Conservation (phyloP, 805 yeast species). For the Torulaspora microellipsoides region DNA sequence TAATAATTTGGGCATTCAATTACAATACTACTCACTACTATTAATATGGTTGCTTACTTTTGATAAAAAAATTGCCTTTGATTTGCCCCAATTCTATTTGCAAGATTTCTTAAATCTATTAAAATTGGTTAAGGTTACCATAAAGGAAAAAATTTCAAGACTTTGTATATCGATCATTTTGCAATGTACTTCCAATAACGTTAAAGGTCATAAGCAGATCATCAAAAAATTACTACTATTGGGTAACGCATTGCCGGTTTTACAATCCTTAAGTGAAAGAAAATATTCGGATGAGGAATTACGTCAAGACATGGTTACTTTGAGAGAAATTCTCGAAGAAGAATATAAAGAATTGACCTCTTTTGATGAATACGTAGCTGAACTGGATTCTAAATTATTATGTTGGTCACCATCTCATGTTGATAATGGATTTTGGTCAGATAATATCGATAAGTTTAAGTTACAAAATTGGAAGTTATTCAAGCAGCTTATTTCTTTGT, state of each 20-base stretch:
- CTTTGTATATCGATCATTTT: constrained; percentile 70
- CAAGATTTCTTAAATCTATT: constrained; percentile 41
- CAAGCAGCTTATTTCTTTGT: constrained; percentile 52
- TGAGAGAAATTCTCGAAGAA: constrained; percentile 59
- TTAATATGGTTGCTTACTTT: constrained; percentile 84
- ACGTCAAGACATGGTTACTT: constrained; percentile 57
- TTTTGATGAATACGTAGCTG: constrained; percentile 86
- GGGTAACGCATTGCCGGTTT: constrained; percentile 66
- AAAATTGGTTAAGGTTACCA: constrained; percentile 66
- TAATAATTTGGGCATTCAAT: constrained; percentile 58
- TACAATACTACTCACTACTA: constrained; percentile 75
- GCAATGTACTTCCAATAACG: constrained; percentile 47
- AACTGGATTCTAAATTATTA: constrained; percentile 71
- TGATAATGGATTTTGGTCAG: constrained; percentile 85
- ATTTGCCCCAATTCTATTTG: constrained; percentile 53
- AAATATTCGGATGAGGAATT: constrained; percentile 96
- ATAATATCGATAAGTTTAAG: constrained; percentile 71
- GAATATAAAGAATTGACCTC: constrained; percentile 79
- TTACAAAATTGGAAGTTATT: constrained; percentile 71
- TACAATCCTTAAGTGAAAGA: constrained; percentile 69
- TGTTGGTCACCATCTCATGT: constrained; percentile 92
- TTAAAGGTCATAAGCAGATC: constrained; percentile 40
- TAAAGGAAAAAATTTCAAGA: constrained; percentile 88
- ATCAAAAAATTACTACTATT: constrained; percentile 66
- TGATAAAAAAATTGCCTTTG: constrained; percentile 46